Percentiles rank a stretch among this genome's conserved stretches.
Evolutionary conservation across 129 eudicot genomes (phyloP).

Genomic region (Mikania micrantha): DNA sequence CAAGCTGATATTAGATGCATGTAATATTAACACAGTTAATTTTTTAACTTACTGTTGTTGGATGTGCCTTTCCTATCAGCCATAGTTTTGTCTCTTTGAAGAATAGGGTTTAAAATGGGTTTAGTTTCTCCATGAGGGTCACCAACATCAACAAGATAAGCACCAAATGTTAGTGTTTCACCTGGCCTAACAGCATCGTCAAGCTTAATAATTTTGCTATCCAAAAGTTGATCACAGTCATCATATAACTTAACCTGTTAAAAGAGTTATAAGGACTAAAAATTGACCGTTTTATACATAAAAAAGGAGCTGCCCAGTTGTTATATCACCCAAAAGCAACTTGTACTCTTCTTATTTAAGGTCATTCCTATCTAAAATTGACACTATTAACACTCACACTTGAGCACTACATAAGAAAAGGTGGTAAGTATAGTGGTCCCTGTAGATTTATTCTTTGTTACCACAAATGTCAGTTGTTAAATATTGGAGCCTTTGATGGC

Average conservation of each 20-base stretch:
- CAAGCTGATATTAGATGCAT: slow-evolving; percentile 10
- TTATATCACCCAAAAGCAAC: not conserved
- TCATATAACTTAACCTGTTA: slow-evolving; percentile 56
- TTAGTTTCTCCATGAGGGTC: slow-evolving; percentile 43
- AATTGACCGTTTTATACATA: not conserved
- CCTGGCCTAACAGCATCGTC: slow-evolving; percentile 60
- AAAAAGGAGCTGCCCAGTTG: not conserved
- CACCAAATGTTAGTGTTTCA: slow-evolving; percentile 55
- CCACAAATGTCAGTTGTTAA: not conserved
- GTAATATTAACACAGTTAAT: not conserved
- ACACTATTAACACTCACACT: not conserved
- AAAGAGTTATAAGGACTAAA: slow-evolving; percentile 6
- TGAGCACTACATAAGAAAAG: not conserved
- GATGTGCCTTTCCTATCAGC: slow-evolving; percentile 17
- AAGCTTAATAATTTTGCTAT: slow-evolving; percentile 58
- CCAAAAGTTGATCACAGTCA: slow-evolving; percentile 55
- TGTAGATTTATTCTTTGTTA: not conserved
- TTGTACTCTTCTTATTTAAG: slow-evolving; percentile 9
- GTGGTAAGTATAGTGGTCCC: not conserved
- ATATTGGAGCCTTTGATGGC: not conserved
- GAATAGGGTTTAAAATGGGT: slow-evolving; percentile 17
- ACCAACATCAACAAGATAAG: slow-evolving; percentile 75
- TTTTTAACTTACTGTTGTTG: slow-evolving; percentile 20
- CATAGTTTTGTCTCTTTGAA: slow-evolving; percentile 27
- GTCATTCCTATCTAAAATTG: not conserved